Base-by-base conservation (phyloP, 2,329 filamentous ascomycete species). In the Aspergillus bombycis region DNA sequence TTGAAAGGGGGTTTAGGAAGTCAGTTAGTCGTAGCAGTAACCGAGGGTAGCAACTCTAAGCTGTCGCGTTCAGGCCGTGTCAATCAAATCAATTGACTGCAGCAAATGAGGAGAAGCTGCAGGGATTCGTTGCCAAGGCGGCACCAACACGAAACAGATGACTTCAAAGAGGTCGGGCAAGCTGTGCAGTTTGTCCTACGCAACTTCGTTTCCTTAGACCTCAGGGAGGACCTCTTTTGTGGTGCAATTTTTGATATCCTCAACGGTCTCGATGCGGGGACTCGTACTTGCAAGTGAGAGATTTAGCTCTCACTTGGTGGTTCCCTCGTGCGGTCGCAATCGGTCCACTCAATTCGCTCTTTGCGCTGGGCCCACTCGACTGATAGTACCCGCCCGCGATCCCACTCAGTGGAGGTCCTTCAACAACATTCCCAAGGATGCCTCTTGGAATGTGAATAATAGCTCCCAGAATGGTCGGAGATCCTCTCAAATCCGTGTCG, bases 221-320 rank as follows among this genome's bases (percentile, higher is more conserved):
- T 52, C 28, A 32, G 3, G 26, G 28, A 32, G 28, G 48, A 10
- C 16, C n/a, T 59, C 50, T 32, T 19, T 48, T 38, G 41, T 58
- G 9, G 34, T 30, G 30, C 12, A 36, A 21, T 30, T n/a, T 43
- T 46, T 34, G 14, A 46, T 46, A 32, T 48, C 26, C 19, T 21
- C 12, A 30, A 43, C 34, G 36, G 38, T 45, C 28, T 26, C 30
- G 28, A 60, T 77, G 75, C 68, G 69, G 62, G 68, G 67, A 56
- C 63, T 71, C 59, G 56, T 68, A 45, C 59, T 69, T 43, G 60
- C 65, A 7, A 61, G 72, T 45, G 74, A 76, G 72, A 69, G 70
- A 53, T 57, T 74, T 38, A 61, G 69, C 67, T 73, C 74, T 72
- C 71, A 66, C 65, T 62, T 68, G 56, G 64, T 67, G 54, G 64